phyloP scores from a whole-genome alignment of 2,329 filamentous ascomycete species.

The Didymella arachidicola region DNA sequence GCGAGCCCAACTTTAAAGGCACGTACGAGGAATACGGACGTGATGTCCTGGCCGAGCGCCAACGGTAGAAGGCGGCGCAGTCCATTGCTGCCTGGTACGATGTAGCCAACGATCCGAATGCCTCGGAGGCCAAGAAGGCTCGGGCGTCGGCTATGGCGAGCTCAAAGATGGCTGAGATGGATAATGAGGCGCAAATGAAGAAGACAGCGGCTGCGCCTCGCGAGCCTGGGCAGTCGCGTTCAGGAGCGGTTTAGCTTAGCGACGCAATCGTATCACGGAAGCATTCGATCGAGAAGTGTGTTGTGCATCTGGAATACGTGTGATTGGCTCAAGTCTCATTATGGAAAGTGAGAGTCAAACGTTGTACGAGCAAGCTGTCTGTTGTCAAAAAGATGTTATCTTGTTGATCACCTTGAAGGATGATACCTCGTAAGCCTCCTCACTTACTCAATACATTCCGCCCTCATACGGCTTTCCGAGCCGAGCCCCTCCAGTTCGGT shows the following conservation, averaged over 20 bases:
- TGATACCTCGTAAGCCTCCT: neutral
- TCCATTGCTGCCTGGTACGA: neutral
- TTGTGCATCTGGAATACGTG: neutral
- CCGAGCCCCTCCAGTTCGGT: slow-evolving; percentile 4
- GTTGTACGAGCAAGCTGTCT: neutral
- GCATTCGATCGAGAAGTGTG: neutral
- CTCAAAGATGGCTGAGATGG: neutral
- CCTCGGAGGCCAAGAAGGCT: neutral
- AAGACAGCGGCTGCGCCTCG: neutral
- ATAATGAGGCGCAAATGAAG: neutral
- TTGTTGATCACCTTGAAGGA: neutral
- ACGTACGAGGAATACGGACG: neutral
- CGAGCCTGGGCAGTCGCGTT: neutral
- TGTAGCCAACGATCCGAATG: neutral
- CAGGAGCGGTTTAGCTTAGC: slow-evolving; percentile 1
- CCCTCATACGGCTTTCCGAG: slow-evolving; percentile 14
- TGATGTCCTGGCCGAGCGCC: neutral
- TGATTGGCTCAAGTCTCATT: neutral
- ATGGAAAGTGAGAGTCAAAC: neutral
- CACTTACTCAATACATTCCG: slow-evolving; percentile 22
- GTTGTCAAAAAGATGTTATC: neutral
- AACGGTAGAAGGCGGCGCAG: neutral
- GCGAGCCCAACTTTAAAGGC: neutral
- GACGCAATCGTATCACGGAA: neutral
- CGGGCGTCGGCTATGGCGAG: neutral